phyloP scores from a whole-genome alignment of 225 moss, liverwort and hornwort genomes.

The Marchantia polymorpha region DNA sequence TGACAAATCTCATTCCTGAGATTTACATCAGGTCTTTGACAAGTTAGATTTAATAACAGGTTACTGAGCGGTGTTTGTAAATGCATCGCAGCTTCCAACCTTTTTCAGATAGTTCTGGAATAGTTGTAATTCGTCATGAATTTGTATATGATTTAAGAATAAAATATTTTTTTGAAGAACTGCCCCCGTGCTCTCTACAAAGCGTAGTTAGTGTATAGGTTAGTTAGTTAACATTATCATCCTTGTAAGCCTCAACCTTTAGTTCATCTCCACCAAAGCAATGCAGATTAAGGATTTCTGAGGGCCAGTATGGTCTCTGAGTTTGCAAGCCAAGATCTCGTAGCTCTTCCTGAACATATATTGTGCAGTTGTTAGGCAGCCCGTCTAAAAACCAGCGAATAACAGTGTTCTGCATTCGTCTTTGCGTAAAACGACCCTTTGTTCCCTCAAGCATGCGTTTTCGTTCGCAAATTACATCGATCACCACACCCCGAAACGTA shows the following conservation, averaged over 20 bases:
- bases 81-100: no score
- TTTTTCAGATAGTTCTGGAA: no score
- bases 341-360: slow-evolving; percentile 11
- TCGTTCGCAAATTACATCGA: slow-evolving; percentile 5
- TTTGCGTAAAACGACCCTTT: slow-evolving; percentile 12
- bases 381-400: slow-evolving; percentile 19
- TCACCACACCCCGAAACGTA: slow-evolving; percentile 6
- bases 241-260: slow-evolving; percentile 14
- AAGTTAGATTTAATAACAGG: no score
- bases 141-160: no score
- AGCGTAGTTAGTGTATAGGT: no score
- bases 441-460: slow-evolving; percentile 2
- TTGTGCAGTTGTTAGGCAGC: slow-evolving; percentile 15
- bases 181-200: no score
- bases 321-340: slow-evolving; percentile 1
- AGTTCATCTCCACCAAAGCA: slow-evolving; percentile 23
- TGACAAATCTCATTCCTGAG: no score
- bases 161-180: no score
- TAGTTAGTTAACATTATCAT: slow-evolving; percentile 5
- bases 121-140: no score
- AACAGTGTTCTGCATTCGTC: slow-evolving; percentile 3
- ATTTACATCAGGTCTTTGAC: no score
- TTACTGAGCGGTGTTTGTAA: no score
- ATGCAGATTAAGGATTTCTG: slow-evolving; percentile 6
- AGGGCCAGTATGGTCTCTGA: slow-evolving; percentile 5